Percentiles rank a stretch among this genome's conserved stretches.
Evolutionary conservation across 495 filamentous ascomycete genomes (phyloP).

Genomic region (Aspergillus heteromorphus): DNA sequence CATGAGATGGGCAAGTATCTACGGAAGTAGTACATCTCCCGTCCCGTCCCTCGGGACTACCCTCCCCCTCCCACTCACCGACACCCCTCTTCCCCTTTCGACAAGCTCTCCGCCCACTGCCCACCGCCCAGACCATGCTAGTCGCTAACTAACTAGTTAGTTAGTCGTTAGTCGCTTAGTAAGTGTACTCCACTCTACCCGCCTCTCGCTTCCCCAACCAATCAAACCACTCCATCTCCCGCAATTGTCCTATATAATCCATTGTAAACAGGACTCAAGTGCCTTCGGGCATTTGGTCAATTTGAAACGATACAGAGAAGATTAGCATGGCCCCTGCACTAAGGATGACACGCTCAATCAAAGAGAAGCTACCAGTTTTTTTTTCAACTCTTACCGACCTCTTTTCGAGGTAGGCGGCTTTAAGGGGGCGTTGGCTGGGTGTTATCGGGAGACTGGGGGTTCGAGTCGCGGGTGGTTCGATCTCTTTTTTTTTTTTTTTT

Average conservation of each 20-base stretch:
- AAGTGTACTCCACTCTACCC: too few species aligned
- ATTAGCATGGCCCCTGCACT: constrained; percentile 99
- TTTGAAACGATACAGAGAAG: constrained; percentile 84
- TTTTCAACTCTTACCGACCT: constrained; percentile 31
- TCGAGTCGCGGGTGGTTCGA: constrained; percentile 2
- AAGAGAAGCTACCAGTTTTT: constrained; percentile 90
- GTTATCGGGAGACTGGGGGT: neutral
- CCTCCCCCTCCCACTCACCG: too few species aligned
- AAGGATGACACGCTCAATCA: constrained; percentile 99
- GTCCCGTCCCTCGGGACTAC: too few species aligned
- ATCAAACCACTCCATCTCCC: constrained; percentile 2
- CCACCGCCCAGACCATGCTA: too few species aligned
- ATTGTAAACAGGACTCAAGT: constrained; percentile 10
- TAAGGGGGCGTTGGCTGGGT: too few species aligned
- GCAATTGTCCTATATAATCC: constrained; percentile 19
- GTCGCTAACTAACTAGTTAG: too few species aligned
- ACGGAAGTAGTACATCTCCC: too few species aligned
- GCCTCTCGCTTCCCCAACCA: constrained; percentile 11
- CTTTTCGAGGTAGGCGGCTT: constrained; percentile 19
- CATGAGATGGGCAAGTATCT: too few species aligned
- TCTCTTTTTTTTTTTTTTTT: neutral
- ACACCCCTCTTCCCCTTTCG: too few species aligned
- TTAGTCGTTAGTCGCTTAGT: too few species aligned
- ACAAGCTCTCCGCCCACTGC: too few species aligned
- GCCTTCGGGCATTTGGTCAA: constrained; percentile 81